Evolutionary conservation across 1,284 basidiomycete species (phyloP), one percentile per base, ranked within the genome.

Genomic region (Ceratobasidium papillatum): DNA sequence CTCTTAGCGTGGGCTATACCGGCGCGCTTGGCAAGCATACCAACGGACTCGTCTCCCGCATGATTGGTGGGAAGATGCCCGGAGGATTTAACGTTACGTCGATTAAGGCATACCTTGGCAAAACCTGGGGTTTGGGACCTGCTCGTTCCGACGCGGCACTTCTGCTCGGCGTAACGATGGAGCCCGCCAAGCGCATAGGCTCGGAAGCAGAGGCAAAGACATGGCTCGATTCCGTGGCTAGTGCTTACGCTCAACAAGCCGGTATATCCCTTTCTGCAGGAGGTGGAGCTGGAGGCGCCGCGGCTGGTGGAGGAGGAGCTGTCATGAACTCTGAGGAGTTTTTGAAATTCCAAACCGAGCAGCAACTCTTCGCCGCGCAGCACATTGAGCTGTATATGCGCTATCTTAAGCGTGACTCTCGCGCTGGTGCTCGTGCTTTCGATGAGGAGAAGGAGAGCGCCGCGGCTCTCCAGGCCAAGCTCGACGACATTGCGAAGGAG

Each of bases 301-400:
- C 71, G 34, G 59, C 47, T 25, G 88, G 84, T 2, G 87, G 84
- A 62, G 92, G 92, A 45, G 94, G 94, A 34, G 90, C 91, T 0
- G 91, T 92, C 56, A 98, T 99, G 86, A 98, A 98, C 86, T 96
- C 94, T 81, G 97, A 99, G 83, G 96, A 98, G 82, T 98, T 99
- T 87, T 85, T 96, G 82, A 96, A 96, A 84, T 97, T 99, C 88
- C 94, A 96, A 80, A 86, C 90, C 19, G 94, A 97, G 78, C 97
- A 99, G 83, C 89, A 98, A 81, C 89, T 92, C 76, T 97, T 99
- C 79, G 95, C 94, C 25, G 87, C 91, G 72, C 94, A 97, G 80
- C 95, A 99, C 80, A 90, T 99, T 76, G 96, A 99, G 81, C 88
- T 98, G 25, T 94, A 97, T 81, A 95, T 96, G 89, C 94, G 98